Conservation (phyloP, 345 rosid species). For the Arabidopsis arenosa region DNA sequence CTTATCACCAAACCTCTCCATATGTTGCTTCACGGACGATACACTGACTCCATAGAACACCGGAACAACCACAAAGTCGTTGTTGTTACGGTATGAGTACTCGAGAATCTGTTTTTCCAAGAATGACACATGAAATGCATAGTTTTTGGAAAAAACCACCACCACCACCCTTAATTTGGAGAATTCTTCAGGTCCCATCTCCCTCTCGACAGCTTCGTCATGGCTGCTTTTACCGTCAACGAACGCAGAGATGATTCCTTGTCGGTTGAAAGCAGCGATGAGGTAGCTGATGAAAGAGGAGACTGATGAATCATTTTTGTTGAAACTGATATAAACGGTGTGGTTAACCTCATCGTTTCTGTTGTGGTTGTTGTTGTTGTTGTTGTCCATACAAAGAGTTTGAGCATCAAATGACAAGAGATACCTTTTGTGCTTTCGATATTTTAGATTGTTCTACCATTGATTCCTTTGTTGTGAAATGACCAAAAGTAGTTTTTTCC, state of each 20-base stretch:
- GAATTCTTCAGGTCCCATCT: background rate
- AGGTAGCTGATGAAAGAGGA: constrained; percentile 21
- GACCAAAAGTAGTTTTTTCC: background rate
- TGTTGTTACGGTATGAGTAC: background rate
- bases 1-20: background rate
- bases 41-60: constrained; percentile 3
- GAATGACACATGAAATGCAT: background rate
- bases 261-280: constrained; percentile 6
- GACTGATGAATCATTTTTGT: constrained; percentile 9
- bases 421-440: background rate
- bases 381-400: constrained; percentile 1
- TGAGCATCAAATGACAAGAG: background rate
- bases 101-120: background rate
- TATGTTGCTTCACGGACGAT: constrained; percentile 12
- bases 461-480: background rate
- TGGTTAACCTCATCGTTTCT: background rate
- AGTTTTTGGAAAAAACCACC: constrained; percentile 14
- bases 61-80: constrained; percentile 7
- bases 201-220: constrained; percentile 16
- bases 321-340: constrained; percentile 5
- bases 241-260: constrained; percentile 6
- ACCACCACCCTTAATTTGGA: constrained; percentile 3
- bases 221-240: constrained; percentile 4
- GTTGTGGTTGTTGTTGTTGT: background rate
- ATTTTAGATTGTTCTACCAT: too few relatives aligned